Conservation (phyloP, 139 green algal species). For the Micromonas commoda region DNA sequence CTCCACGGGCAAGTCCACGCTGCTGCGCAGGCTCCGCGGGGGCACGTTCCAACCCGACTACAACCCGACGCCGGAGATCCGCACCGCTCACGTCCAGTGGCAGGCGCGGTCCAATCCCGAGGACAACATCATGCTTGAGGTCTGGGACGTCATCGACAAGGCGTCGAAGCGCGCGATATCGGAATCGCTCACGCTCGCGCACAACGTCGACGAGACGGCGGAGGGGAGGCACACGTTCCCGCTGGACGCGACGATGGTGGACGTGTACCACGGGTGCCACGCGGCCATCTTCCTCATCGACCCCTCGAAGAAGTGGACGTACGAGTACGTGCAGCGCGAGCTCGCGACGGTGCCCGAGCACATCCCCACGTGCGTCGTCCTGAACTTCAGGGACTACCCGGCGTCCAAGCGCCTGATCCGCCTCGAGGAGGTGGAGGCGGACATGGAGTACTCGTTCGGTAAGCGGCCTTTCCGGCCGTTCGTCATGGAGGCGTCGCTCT, state of each 20-base stretch:
- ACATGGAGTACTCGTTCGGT: background rate
- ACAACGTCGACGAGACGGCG: background rate
- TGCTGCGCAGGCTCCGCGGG: conserved; percentile 8
- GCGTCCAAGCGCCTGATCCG: conserved; percentile 1
- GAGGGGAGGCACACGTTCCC: conserved; percentile 16
- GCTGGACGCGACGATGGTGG: conserved; percentile 7
- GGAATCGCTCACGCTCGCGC: background rate
- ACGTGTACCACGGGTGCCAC: conserved; percentile 20
- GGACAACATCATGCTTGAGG: conserved; percentile 20
- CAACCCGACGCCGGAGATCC: conserved; percentile 19
- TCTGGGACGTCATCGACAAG: conserved; percentile 28
- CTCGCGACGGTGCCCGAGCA: conserved; percentile 2
- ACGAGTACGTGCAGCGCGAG: conserved; percentile 21
- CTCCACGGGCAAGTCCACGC: background rate
- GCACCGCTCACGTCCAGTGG: conserved; percentile 22
- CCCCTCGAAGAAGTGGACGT: conserved; percentile 25
- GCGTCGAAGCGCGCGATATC: background rate
- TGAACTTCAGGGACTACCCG: conserved; percentile 32
- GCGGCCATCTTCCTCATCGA: conserved; percentile 16
- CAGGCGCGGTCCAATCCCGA: background rate
- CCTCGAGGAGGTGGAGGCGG: background rate
- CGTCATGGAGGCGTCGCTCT: conserved; percentile 14
- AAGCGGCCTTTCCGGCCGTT: background rate
- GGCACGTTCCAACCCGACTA: conserved; percentile 16
- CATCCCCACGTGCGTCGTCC: background rate